phyloP scores from a whole-genome alignment of 352 stramenopile genomes.

The Hyaloperonospora arabidopsidis region DNA sequence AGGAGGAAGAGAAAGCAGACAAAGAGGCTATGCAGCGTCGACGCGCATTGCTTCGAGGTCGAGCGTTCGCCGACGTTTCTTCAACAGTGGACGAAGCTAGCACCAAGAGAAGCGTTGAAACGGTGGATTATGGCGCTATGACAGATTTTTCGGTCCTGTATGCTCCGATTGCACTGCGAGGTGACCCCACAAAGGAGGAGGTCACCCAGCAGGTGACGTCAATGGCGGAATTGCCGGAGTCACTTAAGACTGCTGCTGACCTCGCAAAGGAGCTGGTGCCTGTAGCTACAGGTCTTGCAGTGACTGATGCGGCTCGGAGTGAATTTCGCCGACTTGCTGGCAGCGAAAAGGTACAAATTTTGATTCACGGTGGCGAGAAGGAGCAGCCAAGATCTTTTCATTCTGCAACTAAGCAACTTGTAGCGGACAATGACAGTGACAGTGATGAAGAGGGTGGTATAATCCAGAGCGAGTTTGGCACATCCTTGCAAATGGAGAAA shows the following conservation, averaged over 20 bases:
- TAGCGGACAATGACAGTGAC: constrained; percentile 46
- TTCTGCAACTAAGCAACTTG: constrained; percentile 17
- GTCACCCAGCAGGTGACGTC: constrained; percentile 48
- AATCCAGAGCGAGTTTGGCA: constrained; percentile 67
- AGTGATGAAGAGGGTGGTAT: constrained; percentile 68
- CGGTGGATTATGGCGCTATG: constrained; percentile 70
- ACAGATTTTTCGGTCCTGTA: constrained; percentile 76
- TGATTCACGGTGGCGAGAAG: constrained; percentile 31
- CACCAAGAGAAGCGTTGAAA: constrained; percentile 27
- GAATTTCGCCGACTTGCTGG: constrained; percentile 61
- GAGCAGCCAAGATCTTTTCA: constrained; percentile 11
- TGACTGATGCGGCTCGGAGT: constrained; percentile 31
- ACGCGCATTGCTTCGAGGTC: constrained; percentile 60
- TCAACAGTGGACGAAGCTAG: constrained; percentile 25
- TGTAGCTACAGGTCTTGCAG: constrained; percentile 12
- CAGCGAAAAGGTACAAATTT: constrained; percentile 35
- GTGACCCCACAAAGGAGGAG: constrained; percentile 50
- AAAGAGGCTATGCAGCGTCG: constrained; percentile 52
- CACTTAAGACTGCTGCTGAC: constrained; percentile 55
- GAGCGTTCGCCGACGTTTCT: constrained; percentile 61
- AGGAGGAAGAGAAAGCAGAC: constrained; percentile 68
- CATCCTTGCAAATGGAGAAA: constrained; percentile 6
- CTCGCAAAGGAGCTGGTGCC: constrained; percentile 13
- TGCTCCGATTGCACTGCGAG: constrained; percentile 61
- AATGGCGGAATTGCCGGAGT: constrained; percentile 65